phyloP scores from a whole-genome alignment of 192 early-diverging fungal genomes.

The Martensiomyces pterosporus region DNA sequence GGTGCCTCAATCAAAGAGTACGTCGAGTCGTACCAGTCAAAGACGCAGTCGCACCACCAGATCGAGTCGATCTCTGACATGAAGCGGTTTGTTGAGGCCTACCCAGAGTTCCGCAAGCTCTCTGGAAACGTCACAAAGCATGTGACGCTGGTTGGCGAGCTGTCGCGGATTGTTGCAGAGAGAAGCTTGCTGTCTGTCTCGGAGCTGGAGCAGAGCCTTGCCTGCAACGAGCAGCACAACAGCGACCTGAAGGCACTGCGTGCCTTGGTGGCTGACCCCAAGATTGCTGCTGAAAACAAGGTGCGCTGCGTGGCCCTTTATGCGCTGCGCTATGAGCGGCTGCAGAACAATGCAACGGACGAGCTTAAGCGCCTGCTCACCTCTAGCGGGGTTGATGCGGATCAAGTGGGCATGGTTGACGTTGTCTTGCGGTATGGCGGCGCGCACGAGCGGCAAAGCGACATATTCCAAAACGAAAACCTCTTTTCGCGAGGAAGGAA shows the following conservation, averaged over 20 bases:
- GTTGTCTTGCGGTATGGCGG: slow-evolving; percentile 76
- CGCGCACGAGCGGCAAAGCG: slow-evolving; percentile 74
- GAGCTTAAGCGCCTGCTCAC: slow-evolving; percentile 74
- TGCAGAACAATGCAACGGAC: slow-evolving; percentile 63
- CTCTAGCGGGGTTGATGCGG: slow-evolving; percentile 65
- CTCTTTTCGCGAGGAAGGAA: slow-evolving; percentile 81
- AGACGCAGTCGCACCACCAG: slow-evolving; percentile 84
- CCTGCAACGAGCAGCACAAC: slow-evolving; percentile 80
- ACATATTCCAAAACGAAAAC: slow-evolving; percentile 84
- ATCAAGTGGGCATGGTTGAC: slow-evolving; percentile 66
- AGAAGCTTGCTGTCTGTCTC: slow-evolving; percentile 78
- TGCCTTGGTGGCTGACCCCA: slow-evolving; percentile 59
- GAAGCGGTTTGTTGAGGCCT: slow-evolving; percentile 98
- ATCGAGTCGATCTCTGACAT: slow-evolving; percentile 97
- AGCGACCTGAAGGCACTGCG: slow-evolving; percentile 72
- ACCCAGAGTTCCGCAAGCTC: slow-evolving; percentile 95
- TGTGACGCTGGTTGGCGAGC: slow-evolving; percentile 95
- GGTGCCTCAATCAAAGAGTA: slow-evolving; percentile 91
- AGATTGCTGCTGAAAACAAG: slow-evolving; percentile 69
- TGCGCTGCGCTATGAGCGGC: slow-evolving; percentile 88
- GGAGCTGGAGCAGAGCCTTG: slow-evolving; percentile 93
- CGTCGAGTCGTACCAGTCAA: slow-evolving; percentile 90
- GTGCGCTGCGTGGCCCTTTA: slow-evolving; percentile 80
- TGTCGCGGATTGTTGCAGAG: slow-evolving; percentile 74
- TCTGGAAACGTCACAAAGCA: slow-evolving; percentile 97